These are phyloP conservation scores for Corchorus olitorius DNA, from an alignment of 345 rosid species.

Conservation along the genomic window DNA sequence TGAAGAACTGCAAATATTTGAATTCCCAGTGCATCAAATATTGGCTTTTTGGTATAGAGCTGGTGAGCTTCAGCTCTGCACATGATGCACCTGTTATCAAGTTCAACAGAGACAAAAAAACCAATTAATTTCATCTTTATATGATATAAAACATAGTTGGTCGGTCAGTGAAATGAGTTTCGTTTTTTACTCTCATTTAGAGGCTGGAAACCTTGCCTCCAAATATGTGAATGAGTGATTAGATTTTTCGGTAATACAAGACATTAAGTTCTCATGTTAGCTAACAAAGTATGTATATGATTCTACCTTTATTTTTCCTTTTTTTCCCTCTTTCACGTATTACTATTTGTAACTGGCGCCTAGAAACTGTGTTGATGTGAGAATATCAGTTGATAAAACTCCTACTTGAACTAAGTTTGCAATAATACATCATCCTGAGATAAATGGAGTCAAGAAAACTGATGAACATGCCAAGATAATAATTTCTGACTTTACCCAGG, in stretches of 20 bases:
- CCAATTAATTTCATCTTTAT: neutral
- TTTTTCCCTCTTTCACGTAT: too few relatives aligned
- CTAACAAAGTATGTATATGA: too few relatives aligned
- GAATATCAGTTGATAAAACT: too few relatives aligned
- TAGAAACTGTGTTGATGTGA: too few relatives aligned
- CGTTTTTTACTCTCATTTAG: too few relatives aligned
- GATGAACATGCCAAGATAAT: neutral
- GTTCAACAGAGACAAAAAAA: slow-evolving; percentile 4
- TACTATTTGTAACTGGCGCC: too few relatives aligned
- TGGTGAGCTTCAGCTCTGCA: slow-evolving; percentile 81
- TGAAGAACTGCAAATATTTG: slow-evolving; percentile 65
- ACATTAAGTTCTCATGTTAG: neutral
- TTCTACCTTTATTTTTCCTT: too few relatives aligned
- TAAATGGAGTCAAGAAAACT: neutral
- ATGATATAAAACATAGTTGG: neutral
- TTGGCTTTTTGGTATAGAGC: slow-evolving; percentile 56
- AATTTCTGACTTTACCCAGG: slow-evolving; percentile 51
- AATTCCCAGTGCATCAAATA: slow-evolving; percentile 64
- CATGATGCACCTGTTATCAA: slow-evolving; percentile 63
- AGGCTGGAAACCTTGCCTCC: neutral
- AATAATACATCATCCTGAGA: too few relatives aligned
- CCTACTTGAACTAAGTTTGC: too few relatives aligned
- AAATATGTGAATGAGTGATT: neutral
- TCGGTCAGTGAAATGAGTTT: neutral
- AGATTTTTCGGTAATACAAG: neutral